These are phyloP conservation scores for Penicillium mononematosum DNA, from an alignment of 495 filamentous ascomycete genomes.

Conservation along the genomic window DNA sequence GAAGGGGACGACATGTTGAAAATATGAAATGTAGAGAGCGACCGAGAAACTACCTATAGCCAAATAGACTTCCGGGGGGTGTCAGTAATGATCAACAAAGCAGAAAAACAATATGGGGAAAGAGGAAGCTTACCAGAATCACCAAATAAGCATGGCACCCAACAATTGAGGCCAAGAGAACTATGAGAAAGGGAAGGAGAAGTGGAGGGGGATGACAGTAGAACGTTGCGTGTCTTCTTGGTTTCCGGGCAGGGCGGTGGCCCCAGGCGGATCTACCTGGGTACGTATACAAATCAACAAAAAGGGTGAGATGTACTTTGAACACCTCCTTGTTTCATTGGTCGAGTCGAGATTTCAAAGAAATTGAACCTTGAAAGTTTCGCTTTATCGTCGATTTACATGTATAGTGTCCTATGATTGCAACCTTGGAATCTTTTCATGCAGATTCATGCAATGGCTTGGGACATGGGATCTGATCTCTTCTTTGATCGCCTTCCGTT, in stretches of 20 bases:
- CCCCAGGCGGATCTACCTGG: slow-evolving; percentile 8
- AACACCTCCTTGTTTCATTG: slow-evolving; percentile 2
- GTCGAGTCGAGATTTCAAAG: not conserved
- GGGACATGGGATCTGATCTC: not conserved
- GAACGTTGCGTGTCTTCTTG: slow-evolving; percentile 21
- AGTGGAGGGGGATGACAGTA: slow-evolving; percentile 4
- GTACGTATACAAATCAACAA: slow-evolving; percentile 8
- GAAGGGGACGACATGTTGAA: slow-evolving; percentile 42
- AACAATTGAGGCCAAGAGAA: slow-evolving; percentile 17
- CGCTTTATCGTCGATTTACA: not conserved
- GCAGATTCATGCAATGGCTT: not conserved
- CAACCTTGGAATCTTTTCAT: not conserved
- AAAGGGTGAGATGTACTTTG: slow-evolving; percentile 2
- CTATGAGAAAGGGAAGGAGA: slow-evolving; percentile 17
- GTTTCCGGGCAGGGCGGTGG: slow-evolving; percentile 12
- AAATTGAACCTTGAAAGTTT: not conserved
- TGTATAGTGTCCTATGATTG: not conserved
- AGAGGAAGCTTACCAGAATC: slow-evolving; percentile 24
- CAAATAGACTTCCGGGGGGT: slow-evolving; percentile 31
- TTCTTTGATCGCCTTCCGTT: not conserved
- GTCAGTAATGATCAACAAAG: slow-evolving; percentile 11
- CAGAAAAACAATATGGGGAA: not conserved
- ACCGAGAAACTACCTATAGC: slow-evolving; percentile 38
- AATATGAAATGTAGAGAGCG: slow-evolving; percentile 31
- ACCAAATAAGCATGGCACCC: slow-evolving; percentile 33